Evolutionary conservation across 2,329 filamentous ascomycete species (phyloP), one percentile per base, ranked within the genome.

Genomic region (Microsporum canis): DNA sequence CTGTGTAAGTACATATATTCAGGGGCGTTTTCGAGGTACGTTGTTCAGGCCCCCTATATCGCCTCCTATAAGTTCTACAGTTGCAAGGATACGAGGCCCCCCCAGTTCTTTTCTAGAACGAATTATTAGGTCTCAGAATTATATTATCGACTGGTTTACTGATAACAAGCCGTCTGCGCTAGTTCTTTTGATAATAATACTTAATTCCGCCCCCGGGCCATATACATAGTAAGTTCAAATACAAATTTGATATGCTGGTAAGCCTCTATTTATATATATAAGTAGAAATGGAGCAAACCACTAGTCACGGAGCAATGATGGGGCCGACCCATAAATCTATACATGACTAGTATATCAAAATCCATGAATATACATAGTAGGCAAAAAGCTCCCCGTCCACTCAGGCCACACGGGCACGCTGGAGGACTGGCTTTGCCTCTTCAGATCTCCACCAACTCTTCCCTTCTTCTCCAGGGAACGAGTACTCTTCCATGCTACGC

Each of bases 381-480:
- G 5, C 14, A 12, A 3, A 7, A 12, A 8, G 8, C 38, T 12
- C 38, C 38, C 17, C 5, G 23, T 31, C 27, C 23, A 29, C 29
- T 55, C 51, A 55, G 36, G n/a, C 29, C 51, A 55, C 51, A 55
- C 51, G 51, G 8, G 51, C 31, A 34, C 51, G 51, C 33, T 60
- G 34, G 10, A 62, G n/a, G 23, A 94, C 91, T 0, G 79, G 76
- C 76, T 78, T 87, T n/a, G 89, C 89, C 75, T 89, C 88, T 41
- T 89, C 87, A 56, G 82, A 87, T 75, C 78, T 85, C 91, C 91
- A 95, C 89, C 89, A 96, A 70, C 89, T 88, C 66, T 88, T 86
- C 3, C 86, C 87, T 64, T 86, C 80, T 69, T 86, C 82, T 5
- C 90, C 89, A 0, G 90, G 91, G 72, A 84, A 96, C 57, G 82